Percentiles rank a stretch among this genome's conserved stretches.
phyloP scores from a whole-genome alignment of 345 rosid genomes.

The Pugionium dolabratum region DNA sequence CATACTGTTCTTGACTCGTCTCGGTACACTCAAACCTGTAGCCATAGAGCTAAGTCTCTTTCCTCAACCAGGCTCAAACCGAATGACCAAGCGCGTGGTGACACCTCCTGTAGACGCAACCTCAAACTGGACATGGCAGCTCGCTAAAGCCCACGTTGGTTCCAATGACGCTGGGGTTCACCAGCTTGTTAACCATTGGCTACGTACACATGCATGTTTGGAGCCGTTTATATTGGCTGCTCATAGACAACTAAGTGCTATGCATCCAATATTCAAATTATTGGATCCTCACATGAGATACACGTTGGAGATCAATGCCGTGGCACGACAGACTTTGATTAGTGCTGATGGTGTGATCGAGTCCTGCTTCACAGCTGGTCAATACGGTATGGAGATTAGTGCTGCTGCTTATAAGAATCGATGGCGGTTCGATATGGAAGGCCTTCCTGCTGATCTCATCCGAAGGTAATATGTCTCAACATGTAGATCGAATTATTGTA shows the following conservation, averaged over 20 bases:
- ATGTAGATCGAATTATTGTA: too few species aligned
- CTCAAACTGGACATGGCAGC: slow-evolving; percentile 83
- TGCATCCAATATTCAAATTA: slow-evolving; percentile 92
- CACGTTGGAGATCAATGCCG: slow-evolving; percentile 80
- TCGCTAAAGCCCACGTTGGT: slow-evolving; percentile 94
- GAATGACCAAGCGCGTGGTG: slow-evolving; percentile 66
- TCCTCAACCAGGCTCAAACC: slow-evolving; percentile 38
- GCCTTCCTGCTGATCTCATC: slow-evolving; percentile 91
- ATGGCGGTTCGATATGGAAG: slow-evolving; percentile 94
- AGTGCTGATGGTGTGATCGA: slow-evolving; percentile 86
- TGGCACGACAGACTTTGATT: slow-evolving; percentile 78
- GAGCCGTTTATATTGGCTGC: slow-evolving; percentile 97
- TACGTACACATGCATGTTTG: slow-evolving; percentile 80
- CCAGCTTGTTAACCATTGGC: slow-evolving; percentile 84
- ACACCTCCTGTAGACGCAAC: slow-evolving; percentile 87
- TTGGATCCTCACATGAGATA: slow-evolving; percentile 97
- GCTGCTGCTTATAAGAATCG: slow-evolving; percentile 64
- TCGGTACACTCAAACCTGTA: slow-evolving; percentile 83
- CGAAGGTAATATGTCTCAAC: slow-evolving; percentile 59
- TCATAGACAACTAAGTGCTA: slow-evolving; percentile 84
- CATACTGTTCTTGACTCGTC: slow-evolving; percentile 64
- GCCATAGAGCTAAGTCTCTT: slow-evolving; percentile 94
- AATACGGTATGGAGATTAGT: slow-evolving; percentile 80
- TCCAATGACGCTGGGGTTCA: slow-evolving; percentile 94
- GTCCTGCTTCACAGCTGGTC: slow-evolving; percentile 97